Percentiles rank a stretch among this genome's conserved stretches.
phyloP scores from a whole-genome alignment of 805 yeast species.

The Barnettozyma salicaria region DNA sequence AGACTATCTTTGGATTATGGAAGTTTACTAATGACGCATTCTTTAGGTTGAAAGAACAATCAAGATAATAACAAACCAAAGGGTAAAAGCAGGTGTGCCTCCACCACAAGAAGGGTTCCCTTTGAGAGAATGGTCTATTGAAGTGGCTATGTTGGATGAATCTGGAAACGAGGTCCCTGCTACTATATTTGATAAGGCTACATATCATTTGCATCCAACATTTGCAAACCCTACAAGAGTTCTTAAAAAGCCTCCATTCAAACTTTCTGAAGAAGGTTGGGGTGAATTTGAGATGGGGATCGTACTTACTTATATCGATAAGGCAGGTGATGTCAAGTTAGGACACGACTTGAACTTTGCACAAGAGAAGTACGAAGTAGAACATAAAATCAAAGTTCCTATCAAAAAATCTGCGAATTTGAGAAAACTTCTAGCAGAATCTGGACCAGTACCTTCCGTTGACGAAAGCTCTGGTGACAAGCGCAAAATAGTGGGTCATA shows the following conservation, averaged over 20 bases:
- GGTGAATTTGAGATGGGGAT: constrained; percentile 93
- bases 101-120: constrained; percentile 89
- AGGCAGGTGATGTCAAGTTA: constrained; percentile 81
- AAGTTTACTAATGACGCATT: not conserved
- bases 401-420: constrained; percentile 58
- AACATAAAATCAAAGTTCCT: constrained; percentile 74
- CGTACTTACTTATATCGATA: constrained; percentile 69
- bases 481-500: constrained; percentile 29
- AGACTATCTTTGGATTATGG: too few species aligned
- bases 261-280: constrained; percentile 93
- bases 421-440: constrained; percentile 65
- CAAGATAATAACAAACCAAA: constrained; percentile 82
- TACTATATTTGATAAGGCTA: constrained; percentile 81
- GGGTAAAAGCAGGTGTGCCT: constrained; percentile 71
- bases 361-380: constrained; percentile 68
- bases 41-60: constrained; percentile 69
- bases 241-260: constrained; percentile 77
- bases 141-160: constrained; percentile 66
- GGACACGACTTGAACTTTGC: constrained; percentile 86
- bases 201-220: constrained; percentile 92
- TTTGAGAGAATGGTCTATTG: constrained; percentile 88
- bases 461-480: constrained; percentile 31
- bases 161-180: constrained; percentile 84
- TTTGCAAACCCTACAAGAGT: constrained; percentile 84
- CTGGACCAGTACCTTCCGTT: constrained; percentile 71